A percentile compares a stretch with the other conserved stretches of the same genome.
phyloP scores from a whole-genome alignment of 2,329 filamentous ascomycete species.

The Phialophora macrospora region DNA sequence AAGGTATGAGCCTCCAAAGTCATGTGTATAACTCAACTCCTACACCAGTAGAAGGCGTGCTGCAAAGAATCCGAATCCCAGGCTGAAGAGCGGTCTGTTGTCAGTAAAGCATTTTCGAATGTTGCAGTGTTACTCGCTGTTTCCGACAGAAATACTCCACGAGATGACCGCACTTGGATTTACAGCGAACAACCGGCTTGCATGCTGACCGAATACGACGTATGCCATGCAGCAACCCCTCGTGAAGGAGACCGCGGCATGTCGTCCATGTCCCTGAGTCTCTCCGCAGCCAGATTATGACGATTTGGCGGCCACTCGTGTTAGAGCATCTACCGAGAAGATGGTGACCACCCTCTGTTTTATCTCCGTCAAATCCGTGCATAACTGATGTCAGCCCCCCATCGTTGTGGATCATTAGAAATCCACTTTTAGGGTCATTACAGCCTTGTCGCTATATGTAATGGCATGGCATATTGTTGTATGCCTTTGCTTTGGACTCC shows the following conservation, averaged over 20 bases:
- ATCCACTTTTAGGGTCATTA: neutral
- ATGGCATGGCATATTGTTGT: neutral
- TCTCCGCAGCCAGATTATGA: no score
- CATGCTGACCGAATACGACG: neutral
- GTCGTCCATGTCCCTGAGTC: neutral
- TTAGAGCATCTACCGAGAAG: no score
- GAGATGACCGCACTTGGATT: neutral
- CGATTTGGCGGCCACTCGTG: no score
- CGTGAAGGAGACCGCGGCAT: neutral
- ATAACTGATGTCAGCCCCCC: neutral
- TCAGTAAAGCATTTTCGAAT: no score
- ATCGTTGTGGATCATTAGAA: neutral
- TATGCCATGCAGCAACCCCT: neutral
- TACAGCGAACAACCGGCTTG: neutral
- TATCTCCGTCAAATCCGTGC: neutral
- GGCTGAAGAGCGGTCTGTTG: no score
- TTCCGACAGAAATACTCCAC: no score
- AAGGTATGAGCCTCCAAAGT: neutral
- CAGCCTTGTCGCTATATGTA: neutral
- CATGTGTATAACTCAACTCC: no score
- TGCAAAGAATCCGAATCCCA: no score
- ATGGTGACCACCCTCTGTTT: neutral
- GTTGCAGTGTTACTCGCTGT: no score
- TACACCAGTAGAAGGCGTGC: no score
- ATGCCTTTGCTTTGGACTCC: neutral